Evolutionary conservation across 2,329 filamentous ascomycete genomes (phyloP).

Genomic region (Colletotrichum sp.): DNA sequence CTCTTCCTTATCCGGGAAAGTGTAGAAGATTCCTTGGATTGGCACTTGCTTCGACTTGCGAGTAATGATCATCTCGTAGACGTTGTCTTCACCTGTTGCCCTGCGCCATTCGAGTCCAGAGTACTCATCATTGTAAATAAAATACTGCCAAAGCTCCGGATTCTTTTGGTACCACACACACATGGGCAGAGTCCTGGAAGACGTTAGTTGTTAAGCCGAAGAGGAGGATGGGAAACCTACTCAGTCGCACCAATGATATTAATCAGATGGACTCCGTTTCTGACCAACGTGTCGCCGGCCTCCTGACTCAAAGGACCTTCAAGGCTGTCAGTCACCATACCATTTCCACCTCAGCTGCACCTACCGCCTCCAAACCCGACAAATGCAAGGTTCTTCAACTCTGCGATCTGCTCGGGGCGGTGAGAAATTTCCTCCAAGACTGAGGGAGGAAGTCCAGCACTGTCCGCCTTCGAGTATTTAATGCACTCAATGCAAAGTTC

Average conservation of each 20-base stretch:
- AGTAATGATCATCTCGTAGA: slow-evolving; percentile 42
- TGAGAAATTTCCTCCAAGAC: slow-evolving; percentile 48
- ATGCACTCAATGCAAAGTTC: slow-evolving; percentile 38
- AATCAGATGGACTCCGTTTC: slow-evolving; percentile 34
- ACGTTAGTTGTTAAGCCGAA: background rate
- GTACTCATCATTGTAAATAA: slow-evolving; percentile 36
- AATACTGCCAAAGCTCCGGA: slow-evolving; percentile 8
- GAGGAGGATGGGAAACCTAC: slow-evolving; percentile 13
- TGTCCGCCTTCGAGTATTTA: slow-evolving; percentile 27
- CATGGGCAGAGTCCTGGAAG: background rate
- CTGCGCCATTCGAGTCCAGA: slow-evolving; percentile 46
- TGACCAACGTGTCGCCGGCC: slow-evolving; percentile 40
- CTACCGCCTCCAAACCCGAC: slow-evolving; percentile 43
- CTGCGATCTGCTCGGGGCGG: slow-evolving; percentile 30
- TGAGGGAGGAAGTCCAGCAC: slow-evolving; percentile 37
- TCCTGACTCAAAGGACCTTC: slow-evolving; percentile 31
- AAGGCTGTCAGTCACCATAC: background rate
- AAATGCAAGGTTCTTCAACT: slow-evolving; percentile 34
- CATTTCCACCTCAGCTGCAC: background rate
- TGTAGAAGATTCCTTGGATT: slow-evolving; percentile 44
- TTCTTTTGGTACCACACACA: slow-evolving; percentile 42
- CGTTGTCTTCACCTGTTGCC: slow-evolving; percentile 27
- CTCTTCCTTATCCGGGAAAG: slow-evolving; percentile 37
- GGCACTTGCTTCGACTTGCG: slow-evolving; percentile 40
- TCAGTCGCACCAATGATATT: slow-evolving; percentile 49